Evolutionary conservation across 2,329 filamentous ascomycete species (phyloP).

Genomic region (Emericellopsis cladophorae): DNA sequence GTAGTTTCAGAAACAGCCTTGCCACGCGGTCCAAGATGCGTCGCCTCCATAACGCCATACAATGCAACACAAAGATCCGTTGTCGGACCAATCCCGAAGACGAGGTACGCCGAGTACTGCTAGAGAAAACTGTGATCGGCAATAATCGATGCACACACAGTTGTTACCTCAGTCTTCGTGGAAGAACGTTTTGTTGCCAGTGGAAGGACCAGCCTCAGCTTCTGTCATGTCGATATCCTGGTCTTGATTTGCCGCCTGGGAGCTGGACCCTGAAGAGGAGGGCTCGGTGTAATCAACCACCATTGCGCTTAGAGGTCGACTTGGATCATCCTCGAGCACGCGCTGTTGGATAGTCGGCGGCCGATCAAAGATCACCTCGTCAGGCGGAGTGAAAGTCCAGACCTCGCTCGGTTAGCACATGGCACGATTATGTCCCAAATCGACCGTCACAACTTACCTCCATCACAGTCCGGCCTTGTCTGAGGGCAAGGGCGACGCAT

Average conservation of each 20-base stretch:
- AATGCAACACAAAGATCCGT: constrained; percentile 1
- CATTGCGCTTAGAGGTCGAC: constrained; percentile 38
- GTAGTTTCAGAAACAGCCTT: too few species aligned
- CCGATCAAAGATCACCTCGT: constrained; percentile 47
- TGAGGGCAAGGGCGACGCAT: constrained; percentile 86
- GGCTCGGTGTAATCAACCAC: constrained; percentile 25
- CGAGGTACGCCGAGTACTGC: constrained; percentile 1
- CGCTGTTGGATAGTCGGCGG: constrained; percentile 36
- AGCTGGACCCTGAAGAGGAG: constrained; percentile 13
- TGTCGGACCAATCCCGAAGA: neutral
- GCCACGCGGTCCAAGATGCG: too few species aligned
- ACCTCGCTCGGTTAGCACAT: constrained; percentile 41
- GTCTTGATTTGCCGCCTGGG: constrained; percentile 27
- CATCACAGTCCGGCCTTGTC: constrained; percentile 84
- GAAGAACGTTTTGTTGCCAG: constrained; percentile 37
- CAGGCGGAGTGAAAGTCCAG: constrained; percentile 87
- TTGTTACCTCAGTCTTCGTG: constrained; percentile 24
- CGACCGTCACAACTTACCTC: constrained; percentile 52
- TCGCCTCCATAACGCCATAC: neutral
- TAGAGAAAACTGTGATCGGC: too few species aligned
- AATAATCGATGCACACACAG: too few species aligned
- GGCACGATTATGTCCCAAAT: neutral
- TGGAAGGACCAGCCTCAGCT: constrained; percentile 40
- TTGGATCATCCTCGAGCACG: constrained; percentile 29
- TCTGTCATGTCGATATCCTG: constrained; percentile 39